phyloP scores from a whole-genome alignment of 164 flowering plant species.

The Cinnamomum chago region DNA sequence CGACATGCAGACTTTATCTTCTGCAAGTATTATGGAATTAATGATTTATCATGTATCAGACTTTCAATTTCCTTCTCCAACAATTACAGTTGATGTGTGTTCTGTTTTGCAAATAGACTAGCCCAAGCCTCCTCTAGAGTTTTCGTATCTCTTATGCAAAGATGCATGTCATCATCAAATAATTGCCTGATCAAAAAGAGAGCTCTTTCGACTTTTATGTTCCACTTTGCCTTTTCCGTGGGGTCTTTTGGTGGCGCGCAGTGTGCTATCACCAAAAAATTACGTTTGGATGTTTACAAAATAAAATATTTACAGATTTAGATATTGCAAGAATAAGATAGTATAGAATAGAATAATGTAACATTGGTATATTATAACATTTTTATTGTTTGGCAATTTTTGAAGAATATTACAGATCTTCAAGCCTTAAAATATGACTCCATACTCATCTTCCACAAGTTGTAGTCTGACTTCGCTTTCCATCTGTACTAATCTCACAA shows the following conservation, averaged over 20 bases:
- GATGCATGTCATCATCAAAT: neutral
- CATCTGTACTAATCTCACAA: too few relatives aligned
- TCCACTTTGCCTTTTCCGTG: neutral
- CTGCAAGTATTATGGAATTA: neutral
- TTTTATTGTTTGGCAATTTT: too few relatives aligned
- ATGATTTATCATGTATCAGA: neutral
- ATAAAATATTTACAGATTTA: too few relatives aligned
- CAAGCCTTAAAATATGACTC: neutral
- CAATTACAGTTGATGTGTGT: neutral
- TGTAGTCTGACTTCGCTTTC: too few relatives aligned
- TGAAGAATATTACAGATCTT: too few relatives aligned
- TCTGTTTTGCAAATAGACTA: neutral
- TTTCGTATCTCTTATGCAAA: neutral
- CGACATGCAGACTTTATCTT: neutral
- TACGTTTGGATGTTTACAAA: too few relatives aligned
- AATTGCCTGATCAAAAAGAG: neutral
- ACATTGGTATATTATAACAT: too few relatives aligned
- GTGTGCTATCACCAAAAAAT: neutral
- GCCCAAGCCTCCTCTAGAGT: neutral
- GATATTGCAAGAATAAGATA: too few relatives aligned
- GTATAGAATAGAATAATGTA: too few relatives aligned
- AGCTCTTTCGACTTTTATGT: neutral
- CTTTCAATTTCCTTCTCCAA: neutral
- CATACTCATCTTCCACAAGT: neutral
- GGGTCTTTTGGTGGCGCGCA: neutral